These are phyloP conservation scores for Begonia peltatifolia DNA, from an alignment of 306 rosid species.

Conservation along the genomic window DNA sequence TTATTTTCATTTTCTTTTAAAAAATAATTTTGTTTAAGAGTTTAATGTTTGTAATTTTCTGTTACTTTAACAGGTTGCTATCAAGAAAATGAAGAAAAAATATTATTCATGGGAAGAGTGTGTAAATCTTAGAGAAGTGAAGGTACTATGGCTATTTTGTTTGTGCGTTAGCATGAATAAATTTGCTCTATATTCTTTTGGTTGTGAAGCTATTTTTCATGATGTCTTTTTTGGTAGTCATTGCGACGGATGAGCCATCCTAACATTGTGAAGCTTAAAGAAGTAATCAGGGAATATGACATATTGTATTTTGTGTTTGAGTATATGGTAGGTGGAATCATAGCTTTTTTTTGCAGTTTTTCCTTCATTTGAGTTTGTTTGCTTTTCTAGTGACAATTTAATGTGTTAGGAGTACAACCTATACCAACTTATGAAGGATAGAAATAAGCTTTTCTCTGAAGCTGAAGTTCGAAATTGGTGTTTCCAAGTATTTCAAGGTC, in stretches of 20 bases:
- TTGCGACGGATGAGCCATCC: constrained; percentile 79
- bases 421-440: constrained; percentile 87
- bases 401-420: constrained; percentile 60
- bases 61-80: constrained; percentile 58
- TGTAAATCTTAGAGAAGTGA: constrained; percentile 87
- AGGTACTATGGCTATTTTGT: constrained; percentile 28
- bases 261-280: constrained; percentile 88
- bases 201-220: no score
- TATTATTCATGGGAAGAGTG: constrained; percentile 98
- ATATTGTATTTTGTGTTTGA: constrained; percentile 84
- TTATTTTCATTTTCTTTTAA: no score
- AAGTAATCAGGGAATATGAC: constrained; percentile 87
- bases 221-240: constrained; percentile 33
- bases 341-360: background rate
- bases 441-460: constrained; percentile 73
- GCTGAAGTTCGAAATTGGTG: constrained; percentile 84
- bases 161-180: no score
- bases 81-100: constrained; percentile 93
- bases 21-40: no score
- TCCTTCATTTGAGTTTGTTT: no score
- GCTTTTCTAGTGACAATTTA: no score
- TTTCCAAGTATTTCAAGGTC: constrained; percentile 97
- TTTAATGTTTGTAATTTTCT: background rate
- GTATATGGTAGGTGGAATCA: constrained; percentile 56
- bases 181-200: no score